A percentile compares a stretch with the other conserved stretches of the same genome.
Evolutionary conservation across 768 basidiomycete species (phyloP).

Genomic region (Boletus pseudopeckii): DNA sequence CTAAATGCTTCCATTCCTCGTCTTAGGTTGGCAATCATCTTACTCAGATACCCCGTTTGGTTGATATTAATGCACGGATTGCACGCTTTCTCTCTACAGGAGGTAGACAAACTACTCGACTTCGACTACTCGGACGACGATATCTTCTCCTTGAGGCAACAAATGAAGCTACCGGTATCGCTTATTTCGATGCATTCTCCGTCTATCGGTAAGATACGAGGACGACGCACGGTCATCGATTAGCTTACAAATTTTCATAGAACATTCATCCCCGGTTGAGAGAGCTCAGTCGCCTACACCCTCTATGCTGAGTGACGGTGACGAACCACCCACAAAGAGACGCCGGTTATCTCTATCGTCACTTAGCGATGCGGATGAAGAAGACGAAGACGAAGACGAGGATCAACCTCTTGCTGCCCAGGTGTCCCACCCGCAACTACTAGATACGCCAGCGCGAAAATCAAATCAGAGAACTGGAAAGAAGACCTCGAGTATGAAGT

Average conservation of each 20-base stretch:
- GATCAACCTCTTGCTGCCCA: slow-evolving; percentile 54
- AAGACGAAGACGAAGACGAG: slow-evolving; percentile 57
- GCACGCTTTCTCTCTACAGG: slow-evolving; percentile 43
- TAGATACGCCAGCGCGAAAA: slow-evolving; percentile 32
- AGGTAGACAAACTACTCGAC: slow-evolving; percentile 71
- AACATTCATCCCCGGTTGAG: slow-evolving; percentile 19
- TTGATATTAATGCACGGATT: slow-evolving; percentile 10
- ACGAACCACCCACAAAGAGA: slow-evolving; percentile 48
- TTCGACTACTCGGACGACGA: slow-evolving; percentile 74
- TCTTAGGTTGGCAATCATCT: slow-evolving; percentile 24
- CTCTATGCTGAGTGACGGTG: slow-evolving; percentile 45
- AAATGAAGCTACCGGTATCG: slow-evolving; percentile 58
- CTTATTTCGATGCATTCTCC: slow-evolving; percentile 48
- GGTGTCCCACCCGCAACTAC: slow-evolving; percentile 31
- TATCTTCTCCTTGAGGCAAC: slow-evolving; percentile 64
- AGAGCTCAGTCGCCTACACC: slow-evolving; percentile 30
- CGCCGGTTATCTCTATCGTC: slow-evolving; percentile 56
- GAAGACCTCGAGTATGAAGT: slow-evolving; percentile 54
- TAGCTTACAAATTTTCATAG: slow-evolving; percentile 20
- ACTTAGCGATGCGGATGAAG: slow-evolving; percentile 41
- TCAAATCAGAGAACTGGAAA: slow-evolving; percentile 48
- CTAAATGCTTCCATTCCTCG: slow-evolving; percentile 14
- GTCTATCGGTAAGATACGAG: slow-evolving; percentile 46
- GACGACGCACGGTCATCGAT: not conserved
- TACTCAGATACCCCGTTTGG: slow-evolving; percentile 9